Base-by-base conservation (phyloP, 805 yeast species). In the Wickerhamomyces strasburgensis region DNA sequence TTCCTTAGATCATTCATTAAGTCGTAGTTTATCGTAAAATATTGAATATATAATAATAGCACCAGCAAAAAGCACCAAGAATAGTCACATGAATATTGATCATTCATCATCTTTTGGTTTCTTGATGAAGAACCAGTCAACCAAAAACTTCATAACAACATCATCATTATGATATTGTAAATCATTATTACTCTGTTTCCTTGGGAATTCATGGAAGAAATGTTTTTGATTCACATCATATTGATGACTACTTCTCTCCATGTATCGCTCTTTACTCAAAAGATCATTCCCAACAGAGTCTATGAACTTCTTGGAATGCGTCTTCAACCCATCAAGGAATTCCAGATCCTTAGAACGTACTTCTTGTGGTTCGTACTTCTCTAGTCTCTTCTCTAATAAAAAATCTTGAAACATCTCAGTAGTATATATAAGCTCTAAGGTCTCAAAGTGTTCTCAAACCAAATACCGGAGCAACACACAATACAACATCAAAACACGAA, bases 91-190 rank as follows among this genome's bases (percentile, higher is more conserved):
- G n/a, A n/a, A n/a, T 21, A 21, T 21, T 21, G 10, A 21, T 21
- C 25, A 21, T 21, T 21, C 10, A 21, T 21, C 25, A 18, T 33
- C 35, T 35, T 40, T 40, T 13, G 40, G 32, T 31, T 48, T 48
- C 23, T 39, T 39, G 9, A 43, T 34, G 31, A 44, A 47, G 38
- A 51, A 54, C 47, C 52, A 54, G 32, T 51, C 48, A 11, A 43
- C 50, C 14, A 54, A 36, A 35, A 54, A 54, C 16, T 44, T 46
- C 40, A 52, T 34, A n/a, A 52, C 50, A 13, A 44, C 43, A 29
- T 54, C 58, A 19, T 54, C 57, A n/a, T 42, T 46, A 34, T 54
- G 58, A 29, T 54, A 54, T 16, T 49, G 53, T 37, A 46, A 27
- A 28, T 54, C 58, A 31, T 47, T 44, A 37, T 54, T 52, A 15